Evolutionary conservation across 306 rosid species (phyloP), one percentile per base, ranked within the genome.

Genomic region (Psophocarpus tetragonolobus): DNA sequence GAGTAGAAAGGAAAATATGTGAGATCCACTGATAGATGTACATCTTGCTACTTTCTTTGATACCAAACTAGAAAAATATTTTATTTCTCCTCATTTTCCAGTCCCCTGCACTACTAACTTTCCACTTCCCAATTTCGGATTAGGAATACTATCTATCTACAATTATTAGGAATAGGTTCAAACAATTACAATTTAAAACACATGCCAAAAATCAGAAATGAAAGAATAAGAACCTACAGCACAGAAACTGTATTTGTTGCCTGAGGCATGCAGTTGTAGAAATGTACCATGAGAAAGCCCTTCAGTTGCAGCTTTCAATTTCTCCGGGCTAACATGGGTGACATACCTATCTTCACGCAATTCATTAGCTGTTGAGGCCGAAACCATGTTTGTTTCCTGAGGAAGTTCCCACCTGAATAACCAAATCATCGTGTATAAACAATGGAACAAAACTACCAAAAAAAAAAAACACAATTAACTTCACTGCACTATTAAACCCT

Each of bases 251-350:
- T n/a, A n/a, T n/a, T n/a, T n/a, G n/a, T n/a, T n/a, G n/a, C n/a
- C n/a, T n/a, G n/a, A n/a, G n/a, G n/a, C n/a, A n/a, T n/a, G n/a
- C n/a, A n/a, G n/a, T n/a, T n/a, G 54, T 70, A 54, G 62, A 78
- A 77, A 79, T 78, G 51, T 85, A 92, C 98, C 70, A 51, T 86
- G 71, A 8, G 88, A 73, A 73, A 94, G 85, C 62, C 98, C 97
- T 85, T 94, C 97, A 66, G 95, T 89, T 64, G 97, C 97, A 64
- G 97, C 98, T 82, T 91, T 94, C 74, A 92, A 69, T 89, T 94
- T 94, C 73, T 92, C 92, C 14, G 97, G 90, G 76, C 87, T 88
- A 54, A 81, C 60, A 18, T 86, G 85, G 1, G 24, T n/a, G 1
- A 29, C 32, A 38, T 80, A 77, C 82, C 81, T 87, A 14, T 95